These are phyloP conservation scores for Boletus rufocinnamomeus DNA, from an alignment of 768 basidiomycete species.

Conservation along the genomic window DNA sequence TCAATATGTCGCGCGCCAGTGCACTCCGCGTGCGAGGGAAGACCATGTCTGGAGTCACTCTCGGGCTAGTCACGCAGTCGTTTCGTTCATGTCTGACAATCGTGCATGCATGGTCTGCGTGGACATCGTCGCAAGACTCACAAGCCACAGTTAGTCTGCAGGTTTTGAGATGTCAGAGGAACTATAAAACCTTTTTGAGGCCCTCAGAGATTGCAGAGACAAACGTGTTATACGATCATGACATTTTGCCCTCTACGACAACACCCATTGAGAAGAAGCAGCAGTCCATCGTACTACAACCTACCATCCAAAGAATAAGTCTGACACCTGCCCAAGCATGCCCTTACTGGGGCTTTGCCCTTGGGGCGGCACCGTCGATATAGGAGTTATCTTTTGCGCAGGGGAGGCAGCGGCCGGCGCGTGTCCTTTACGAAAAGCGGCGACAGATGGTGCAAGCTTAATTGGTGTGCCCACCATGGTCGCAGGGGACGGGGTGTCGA, in stretches of 20 bases:
- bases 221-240: neutral
- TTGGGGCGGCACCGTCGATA: constrained; percentile 14
- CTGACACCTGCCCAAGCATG: constrained; percentile 72
- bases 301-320: constrained; percentile 84
- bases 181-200: neutral
- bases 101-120: too few relatives aligned
- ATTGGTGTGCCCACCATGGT: constrained; percentile 69
- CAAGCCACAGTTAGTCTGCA: neutral
- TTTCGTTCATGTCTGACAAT: neutral
- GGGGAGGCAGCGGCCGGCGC: constrained; percentile 20
- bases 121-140: neutral
- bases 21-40: neutral
- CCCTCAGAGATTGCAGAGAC: neutral
- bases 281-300: neutral
- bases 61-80: neutral
- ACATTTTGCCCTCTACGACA: neutral
- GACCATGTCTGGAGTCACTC: too few relatives aligned
- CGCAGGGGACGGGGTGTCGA: constrained; percentile 44
- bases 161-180: neutral
- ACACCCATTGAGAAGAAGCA: neutral
- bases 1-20: neutral
- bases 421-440: constrained; percentile 65
- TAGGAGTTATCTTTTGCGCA: constrained; percentile 26
- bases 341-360: constrained; percentile 51
- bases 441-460: constrained; percentile 67